phyloP scores from a whole-genome alignment of 495 filamentous ascomycete genomes.

The Podospora didyma region DNA sequence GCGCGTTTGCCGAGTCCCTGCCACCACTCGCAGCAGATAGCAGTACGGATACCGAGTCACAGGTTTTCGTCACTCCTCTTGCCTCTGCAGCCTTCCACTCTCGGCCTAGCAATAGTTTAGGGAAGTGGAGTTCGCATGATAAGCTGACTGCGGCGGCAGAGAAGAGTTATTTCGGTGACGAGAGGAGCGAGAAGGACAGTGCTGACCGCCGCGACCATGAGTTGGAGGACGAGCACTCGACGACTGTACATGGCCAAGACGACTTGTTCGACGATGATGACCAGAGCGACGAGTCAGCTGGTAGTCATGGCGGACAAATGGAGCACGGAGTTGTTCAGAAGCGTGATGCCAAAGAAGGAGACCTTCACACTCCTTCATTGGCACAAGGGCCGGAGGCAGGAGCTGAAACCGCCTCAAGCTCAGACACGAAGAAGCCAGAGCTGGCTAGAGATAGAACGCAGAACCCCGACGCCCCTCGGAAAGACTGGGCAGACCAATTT shows the following conservation, averaged over 20 bases:
- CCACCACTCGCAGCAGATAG: neutral
- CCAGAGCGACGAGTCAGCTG: constrained; percentile 3
- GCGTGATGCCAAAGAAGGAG: neutral
- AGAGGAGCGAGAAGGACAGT: neutral
- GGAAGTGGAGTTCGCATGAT: constrained; percentile 3
- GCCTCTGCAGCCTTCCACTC: constrained; percentile 10
- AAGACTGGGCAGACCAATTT: no score
- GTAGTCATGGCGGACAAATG: neutral
- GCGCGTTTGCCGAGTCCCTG: neutral
- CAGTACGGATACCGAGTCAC: constrained; percentile 14
- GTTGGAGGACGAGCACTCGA: constrained; percentile 12
- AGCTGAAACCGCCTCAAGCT: no score
- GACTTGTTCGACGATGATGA: constrained; percentile 23
- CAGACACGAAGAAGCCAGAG: no score
- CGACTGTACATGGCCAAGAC: constrained; percentile 23
- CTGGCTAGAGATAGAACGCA: no score
- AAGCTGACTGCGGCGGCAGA: constrained; percentile 5
- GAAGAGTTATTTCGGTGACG: neutral
- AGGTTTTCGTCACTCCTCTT: constrained; percentile 13
- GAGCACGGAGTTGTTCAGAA: neutral
- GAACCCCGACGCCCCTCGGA: no score
- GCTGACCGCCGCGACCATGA: neutral
- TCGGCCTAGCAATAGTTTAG: neutral
- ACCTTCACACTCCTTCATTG: neutral
- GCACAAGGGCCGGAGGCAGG: neutral